Percentiles rank a stretch among this genome's conserved stretches.
Conservation (phyloP, 805 yeast species). For the Ogataea sp. region DNA sequence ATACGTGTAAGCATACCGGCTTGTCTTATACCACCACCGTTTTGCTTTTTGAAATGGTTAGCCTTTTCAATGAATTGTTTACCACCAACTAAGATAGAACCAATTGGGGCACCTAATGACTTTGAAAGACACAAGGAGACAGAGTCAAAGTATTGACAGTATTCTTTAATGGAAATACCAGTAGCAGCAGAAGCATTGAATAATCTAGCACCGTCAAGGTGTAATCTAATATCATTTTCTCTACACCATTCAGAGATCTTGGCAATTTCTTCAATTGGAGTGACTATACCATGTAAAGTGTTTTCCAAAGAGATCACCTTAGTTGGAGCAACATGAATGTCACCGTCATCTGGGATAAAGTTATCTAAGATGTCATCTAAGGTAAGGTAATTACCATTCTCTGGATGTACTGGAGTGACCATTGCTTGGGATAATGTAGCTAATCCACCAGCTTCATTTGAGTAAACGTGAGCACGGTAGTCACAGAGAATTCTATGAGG, state of each 20-base stretch:
- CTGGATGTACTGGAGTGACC: conserved; percentile 75
- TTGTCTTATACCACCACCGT: conserved; percentile 89
- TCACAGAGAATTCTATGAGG: conserved; percentile 79
- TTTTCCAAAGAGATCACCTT: conserved; percentile 75
- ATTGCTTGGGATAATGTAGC: conserved; percentile 83
- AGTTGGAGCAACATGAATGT: conserved; percentile 83
- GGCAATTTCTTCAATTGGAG: conserved; percentile 67
- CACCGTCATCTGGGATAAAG: conserved; percentile 66
- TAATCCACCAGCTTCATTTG: conserved; percentile 82
- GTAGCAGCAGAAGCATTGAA: conserved; percentile 79
- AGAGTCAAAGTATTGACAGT: conserved; percentile 70
- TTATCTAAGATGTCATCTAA: conserved; percentile 62
- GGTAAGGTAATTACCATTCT: conserved; percentile 66
- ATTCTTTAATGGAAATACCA: conserved; percentile 58
- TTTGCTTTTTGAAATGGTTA: conserved; percentile 78
- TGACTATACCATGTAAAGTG: conserved; percentile 73
- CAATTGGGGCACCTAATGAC: conserved; percentile 87
- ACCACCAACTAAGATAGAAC: conserved; percentile 72
- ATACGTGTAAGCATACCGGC: conserved; percentile 71
- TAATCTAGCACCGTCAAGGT: conserved; percentile 86
- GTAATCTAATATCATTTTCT: conserved; percentile 51
- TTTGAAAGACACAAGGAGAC: conserved; percentile 82
- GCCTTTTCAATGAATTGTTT: conserved; percentile 52
- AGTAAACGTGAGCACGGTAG: conserved; percentile 70
- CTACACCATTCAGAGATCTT: conserved; percentile 63